phyloP scores from a whole-genome alignment of 2,329 filamentous ascomycete genomes.

The Daldinia sp. region DNA sequence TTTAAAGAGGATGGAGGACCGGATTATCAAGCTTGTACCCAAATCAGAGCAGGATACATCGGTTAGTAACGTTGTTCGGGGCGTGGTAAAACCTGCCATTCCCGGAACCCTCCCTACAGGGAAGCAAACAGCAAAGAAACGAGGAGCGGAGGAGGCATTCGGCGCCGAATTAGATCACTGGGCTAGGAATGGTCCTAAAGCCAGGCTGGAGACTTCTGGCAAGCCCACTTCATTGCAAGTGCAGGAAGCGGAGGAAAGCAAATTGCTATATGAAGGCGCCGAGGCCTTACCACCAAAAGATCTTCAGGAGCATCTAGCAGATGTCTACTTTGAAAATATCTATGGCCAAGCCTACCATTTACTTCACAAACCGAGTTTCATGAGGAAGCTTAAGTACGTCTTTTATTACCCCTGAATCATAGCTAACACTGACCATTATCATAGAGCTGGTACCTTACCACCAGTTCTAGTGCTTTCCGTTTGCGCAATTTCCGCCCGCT shows the following conservation, averaged over 20 bases:
- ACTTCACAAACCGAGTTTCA: constrained; percentile 96
- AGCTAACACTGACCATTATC: constrained; percentile 46
- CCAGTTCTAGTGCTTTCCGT: constrained; percentile 94
- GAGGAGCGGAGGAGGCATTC: constrained; percentile 89
- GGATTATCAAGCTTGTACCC: constrained; percentile 94
- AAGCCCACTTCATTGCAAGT: constrained; percentile 67
- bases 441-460: constrained; percentile 80
- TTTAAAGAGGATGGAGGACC: constrained; percentile 95
- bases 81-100: constrained; percentile 84
- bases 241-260: constrained; percentile 78
- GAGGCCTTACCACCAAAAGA: constrained; percentile 87
- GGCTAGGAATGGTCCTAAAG: constrained; percentile 71
- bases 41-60: constrained; percentile 80
- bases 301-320: constrained; percentile 91
- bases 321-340: constrained; percentile 94
- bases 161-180: constrained; percentile 83
- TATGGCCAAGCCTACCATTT: constrained; percentile 96
- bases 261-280: constrained; percentile 82
- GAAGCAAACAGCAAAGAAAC: constrained; percentile 78
- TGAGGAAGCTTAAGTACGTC: constrained; percentile 81
- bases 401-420: constrained; percentile 31
- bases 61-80: constrained; percentile 76
- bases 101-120: constrained; percentile 63
- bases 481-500: constrained; percentile 94
- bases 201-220: constrained; percentile 60